Evolutionary conservation across 495 filamentous ascomycete species (phyloP).

Genomic region (Neurospora sp.): DNA sequence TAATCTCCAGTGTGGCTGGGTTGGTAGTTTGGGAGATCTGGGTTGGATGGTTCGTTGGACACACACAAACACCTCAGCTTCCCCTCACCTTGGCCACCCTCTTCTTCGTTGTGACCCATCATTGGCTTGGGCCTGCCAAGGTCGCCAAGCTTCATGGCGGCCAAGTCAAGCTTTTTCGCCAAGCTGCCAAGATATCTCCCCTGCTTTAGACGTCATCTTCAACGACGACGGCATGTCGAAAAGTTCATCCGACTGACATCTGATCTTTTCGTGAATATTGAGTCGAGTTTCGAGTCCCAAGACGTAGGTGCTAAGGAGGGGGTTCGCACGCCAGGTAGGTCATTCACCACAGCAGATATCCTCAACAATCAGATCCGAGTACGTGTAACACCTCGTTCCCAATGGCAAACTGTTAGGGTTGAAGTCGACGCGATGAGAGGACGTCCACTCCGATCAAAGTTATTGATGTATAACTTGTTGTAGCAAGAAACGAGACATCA

Average conservation of each 20-base stretch:
- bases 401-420: neutral
- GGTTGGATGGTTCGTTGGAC: neutral
- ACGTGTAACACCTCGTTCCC: neutral
- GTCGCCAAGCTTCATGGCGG: slow-evolving; percentile 9
- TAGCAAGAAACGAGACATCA: neutral
- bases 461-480: neutral
- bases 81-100: neutral
- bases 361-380: neutral
- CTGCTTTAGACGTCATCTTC: neutral
- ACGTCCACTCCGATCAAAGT: neutral
- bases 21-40: neutral
- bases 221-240: neutral
- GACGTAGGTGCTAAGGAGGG: neutral
- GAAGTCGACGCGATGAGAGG: neutral
- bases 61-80: neutral
- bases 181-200: slow-evolving; percentile 22
- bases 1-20: neutral
- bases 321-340: neutral
- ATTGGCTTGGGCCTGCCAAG: slow-evolving; percentile 3
- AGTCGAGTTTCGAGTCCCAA: neutral
- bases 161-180: slow-evolving; percentile 16
- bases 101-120: neutral
- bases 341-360: neutral
- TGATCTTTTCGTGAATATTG: neutral
- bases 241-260: neutral